A percentile compares a stretch with the other conserved stretches of the same genome.
Conservation (phyloP, 2,329 filamentous ascomycete species). For the Fusarium tanahbumbuense region DNA sequence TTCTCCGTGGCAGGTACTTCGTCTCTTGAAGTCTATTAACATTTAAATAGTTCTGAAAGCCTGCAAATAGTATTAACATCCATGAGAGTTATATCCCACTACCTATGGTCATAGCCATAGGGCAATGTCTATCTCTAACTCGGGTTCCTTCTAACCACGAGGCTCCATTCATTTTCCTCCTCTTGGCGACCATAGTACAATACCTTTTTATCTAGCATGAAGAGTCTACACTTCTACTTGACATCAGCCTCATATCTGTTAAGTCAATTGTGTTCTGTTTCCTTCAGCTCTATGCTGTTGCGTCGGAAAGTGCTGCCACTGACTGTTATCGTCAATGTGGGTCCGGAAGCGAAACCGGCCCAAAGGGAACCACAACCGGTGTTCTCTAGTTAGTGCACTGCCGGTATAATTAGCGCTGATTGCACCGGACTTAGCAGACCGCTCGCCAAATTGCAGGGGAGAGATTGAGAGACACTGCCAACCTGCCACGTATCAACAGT, state of each 20-base stretch:
- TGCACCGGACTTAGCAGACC: not conserved
- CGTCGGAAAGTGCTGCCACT: not conserved
- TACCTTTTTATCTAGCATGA: too few species aligned
- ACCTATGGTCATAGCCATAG: too few species aligned
- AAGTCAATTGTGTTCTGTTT: not conserved
- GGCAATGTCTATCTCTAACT: not conserved
- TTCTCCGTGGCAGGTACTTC: not conserved
- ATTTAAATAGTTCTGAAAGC: too few species aligned
- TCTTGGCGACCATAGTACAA: accelerated
- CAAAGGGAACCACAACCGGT: not conserved
- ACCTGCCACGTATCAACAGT: constrained; percentile 5
- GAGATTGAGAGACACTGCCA: not conserved
- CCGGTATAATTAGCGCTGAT: not conserved
- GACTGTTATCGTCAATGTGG: not conserved
- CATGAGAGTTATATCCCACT: too few species aligned
- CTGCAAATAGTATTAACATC: too few species aligned
- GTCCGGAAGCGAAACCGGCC: not conserved
- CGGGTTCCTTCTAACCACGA: too few species aligned
- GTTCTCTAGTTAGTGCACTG: not conserved
- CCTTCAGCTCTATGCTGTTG: not conserved
- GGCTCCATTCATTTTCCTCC: not conserved
- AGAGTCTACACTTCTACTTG: too few species aligned
- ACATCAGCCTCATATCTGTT: not conserved
- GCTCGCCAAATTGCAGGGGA: not conserved
- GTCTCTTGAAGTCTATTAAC: not conserved